Evolutionary conservation across 257 asterid genomes (phyloP).

Genomic region (Scutellaria barbata): DNA sequence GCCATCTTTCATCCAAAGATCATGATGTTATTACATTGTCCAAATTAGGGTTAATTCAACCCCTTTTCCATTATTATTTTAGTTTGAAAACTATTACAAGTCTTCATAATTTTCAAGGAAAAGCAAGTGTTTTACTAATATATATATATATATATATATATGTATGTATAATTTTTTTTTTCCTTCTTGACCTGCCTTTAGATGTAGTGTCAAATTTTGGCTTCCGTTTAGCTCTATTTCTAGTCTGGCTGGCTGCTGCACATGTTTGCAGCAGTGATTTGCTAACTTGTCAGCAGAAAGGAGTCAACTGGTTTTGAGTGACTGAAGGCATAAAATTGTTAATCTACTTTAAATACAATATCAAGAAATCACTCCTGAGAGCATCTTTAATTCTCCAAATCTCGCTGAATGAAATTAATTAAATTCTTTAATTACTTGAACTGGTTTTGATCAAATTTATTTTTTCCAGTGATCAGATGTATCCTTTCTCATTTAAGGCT

Average conservation of each 20-base stretch:
- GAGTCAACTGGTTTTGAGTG: no score
- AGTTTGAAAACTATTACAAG: background rate
- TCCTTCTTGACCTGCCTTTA: slow-evolving; percentile 10
- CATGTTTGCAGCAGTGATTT: background rate
- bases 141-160: background rate
- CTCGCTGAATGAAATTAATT: background rate
- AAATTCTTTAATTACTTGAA: background rate
- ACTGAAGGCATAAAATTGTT: no score
- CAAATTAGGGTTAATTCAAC: slow-evolving; percentile 13
- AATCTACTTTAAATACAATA: no score
- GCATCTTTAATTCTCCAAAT: slow-evolving; percentile 7
- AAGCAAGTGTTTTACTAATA: background rate
- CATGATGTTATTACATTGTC: slow-evolving; percentile 21
- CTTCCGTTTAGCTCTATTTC: background rate
- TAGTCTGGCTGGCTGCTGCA: background rate
- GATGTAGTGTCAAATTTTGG: background rate
- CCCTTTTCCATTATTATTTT: background rate
- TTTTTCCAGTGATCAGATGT: background rate
- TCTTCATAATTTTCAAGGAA: background rate
- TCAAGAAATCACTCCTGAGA: background rate
- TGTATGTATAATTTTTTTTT: background rate
- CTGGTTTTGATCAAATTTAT: background rate
- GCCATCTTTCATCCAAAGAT: slow-evolving; percentile 28
- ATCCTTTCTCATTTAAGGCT: slow-evolving; percentile 6
- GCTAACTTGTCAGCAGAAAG: no score